Evolutionary conservation across 371 early-diverging fungal genomes (phyloP), one percentile per base, ranked within the genome.

Genomic region (Saksenaea vasiformis): DNA sequence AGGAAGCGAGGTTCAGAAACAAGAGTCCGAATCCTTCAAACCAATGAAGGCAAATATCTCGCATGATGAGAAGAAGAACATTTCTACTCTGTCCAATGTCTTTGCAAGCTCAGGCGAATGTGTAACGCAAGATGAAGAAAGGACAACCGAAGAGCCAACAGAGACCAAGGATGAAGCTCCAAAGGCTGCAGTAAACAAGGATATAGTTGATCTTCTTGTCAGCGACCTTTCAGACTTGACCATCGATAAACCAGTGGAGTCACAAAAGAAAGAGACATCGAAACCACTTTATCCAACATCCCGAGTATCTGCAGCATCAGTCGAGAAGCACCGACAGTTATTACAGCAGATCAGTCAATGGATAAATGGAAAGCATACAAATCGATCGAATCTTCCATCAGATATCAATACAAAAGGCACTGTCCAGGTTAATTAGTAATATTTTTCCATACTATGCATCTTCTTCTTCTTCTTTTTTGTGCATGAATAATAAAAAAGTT

Each of bases 161-260:
- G 54, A 19, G 13, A 53, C 28, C n/a, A 37, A 53, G 27, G 27
- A 22, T 24, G 55, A 61, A 26, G 19, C 17, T 1, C 3, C 19
- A 15, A 41, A 28, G n/a, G 28, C 39, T 3, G 59, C 13, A 26
- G 54, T 53, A 36, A 61, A 61, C 37, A 61, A 61, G 36, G 55
- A 53, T 31, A 54, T 61, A 19, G 54, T 61, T 27, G 62, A 61
- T 54, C 34, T 61, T n/a, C 54, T 61, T 10, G 36, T 47, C 27
- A 61, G 38, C 0, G 62, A 61, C 31, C 37, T 61, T 39, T 61
- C 54, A 15, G 37, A 61, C 7, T 36, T 61, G 15, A 53, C 5
- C 26, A 61, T 43, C 37, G 34, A 59, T 9, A 43, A 44, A 19
- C 15, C 17, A 22, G 58, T 41, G 17, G 24, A 38, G 22, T 19